Conservation (phyloP, 1,139 yeast genomes). For the Ogataea hybrid region DNA sequence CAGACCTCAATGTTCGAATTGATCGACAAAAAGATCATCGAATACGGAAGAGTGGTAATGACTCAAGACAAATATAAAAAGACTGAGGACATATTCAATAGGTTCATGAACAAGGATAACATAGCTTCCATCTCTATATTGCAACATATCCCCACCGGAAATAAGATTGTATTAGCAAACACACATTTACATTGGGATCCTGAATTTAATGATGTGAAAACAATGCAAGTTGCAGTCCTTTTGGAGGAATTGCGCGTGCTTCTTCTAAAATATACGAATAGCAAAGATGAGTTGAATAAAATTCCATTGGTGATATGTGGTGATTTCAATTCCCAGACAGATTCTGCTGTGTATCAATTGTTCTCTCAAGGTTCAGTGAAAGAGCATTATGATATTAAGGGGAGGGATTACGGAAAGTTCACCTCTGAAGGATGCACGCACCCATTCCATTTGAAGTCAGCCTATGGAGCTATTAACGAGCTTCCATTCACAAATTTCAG, state of each 20-base stretch:
- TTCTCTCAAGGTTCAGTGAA: slow-evolving; percentile 75
- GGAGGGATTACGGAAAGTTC: slow-evolving; percentile 86
- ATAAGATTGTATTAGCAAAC: slow-evolving; percentile 71
- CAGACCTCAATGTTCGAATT: slow-evolving; percentile 66
- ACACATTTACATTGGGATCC: slow-evolving; percentile 99
- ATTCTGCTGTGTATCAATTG: slow-evolving; percentile 90
- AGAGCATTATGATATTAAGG: slow-evolving; percentile 76
- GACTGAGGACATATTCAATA: slow-evolving; percentile 90
- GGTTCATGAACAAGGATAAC: slow-evolving; percentile 95
- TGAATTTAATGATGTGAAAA: slow-evolving; percentile 90
- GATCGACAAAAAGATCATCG: slow-evolving; percentile 70
- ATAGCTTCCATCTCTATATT: slow-evolving; percentile 80
- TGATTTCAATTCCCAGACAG: slow-evolving; percentile 86
- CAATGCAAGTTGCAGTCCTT: slow-evolving; percentile 90
- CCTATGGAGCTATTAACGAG: slow-evolving; percentile 83
- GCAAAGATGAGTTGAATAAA: slow-evolving; percentile 38
- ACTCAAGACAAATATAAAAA: slow-evolving; percentile 86
- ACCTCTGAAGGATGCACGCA: slow-evolving; percentile 89
- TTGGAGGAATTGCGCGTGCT: slow-evolving; percentile 80
- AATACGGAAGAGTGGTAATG: slow-evolving; percentile 86
- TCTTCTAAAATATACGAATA: slow-evolving; percentile 43
- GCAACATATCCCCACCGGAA: slow-evolving; percentile 72
- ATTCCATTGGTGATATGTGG: slow-evolving; percentile 85
- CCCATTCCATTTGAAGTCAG: slow-evolving; percentile 76
- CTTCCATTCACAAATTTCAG: slow-evolving; percentile 93